Evolutionary conservation across 306 rosid genomes (phyloP).

Genomic region (Inga laurina): DNA sequence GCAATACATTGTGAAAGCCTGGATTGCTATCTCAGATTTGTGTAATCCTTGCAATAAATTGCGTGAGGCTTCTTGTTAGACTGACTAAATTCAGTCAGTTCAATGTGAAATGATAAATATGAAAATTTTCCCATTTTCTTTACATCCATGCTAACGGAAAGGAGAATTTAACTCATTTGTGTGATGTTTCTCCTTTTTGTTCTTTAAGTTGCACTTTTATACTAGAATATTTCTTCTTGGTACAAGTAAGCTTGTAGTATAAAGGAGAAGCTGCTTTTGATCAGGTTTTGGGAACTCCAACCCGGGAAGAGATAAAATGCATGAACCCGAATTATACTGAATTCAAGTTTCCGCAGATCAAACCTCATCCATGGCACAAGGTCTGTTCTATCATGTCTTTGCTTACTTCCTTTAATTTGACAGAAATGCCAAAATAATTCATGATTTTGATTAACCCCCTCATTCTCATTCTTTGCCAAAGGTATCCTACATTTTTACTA

Average conservation of each 20-base stretch:
- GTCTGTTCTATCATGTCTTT: slow-evolving; percentile 44
- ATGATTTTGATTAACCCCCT: slow-evolving; percentile 22
- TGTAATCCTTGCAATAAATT: slow-evolving; percentile 12
- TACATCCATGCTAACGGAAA: slow-evolving; percentile 14
- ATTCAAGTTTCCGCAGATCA: slow-evolving; percentile 97
- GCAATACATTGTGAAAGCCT: slow-evolving; percentile 2
- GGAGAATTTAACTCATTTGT: slow-evolving; percentile 1
- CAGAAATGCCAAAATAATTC: slow-evolving; percentile 19
- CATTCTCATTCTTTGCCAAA: slow-evolving; percentile 17
- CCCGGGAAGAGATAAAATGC: slow-evolving; percentile 99
- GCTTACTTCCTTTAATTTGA: slow-evolving; percentile 16
- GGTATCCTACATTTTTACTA: neutral
- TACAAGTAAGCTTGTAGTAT: slow-evolving; percentile 18
- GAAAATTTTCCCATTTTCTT: slow-evolving; percentile 12
- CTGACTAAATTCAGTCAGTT: neutral
- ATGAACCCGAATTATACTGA: slow-evolving; percentile 99
- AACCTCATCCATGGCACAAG: slow-evolving; percentile 99
- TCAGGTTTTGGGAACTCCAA: slow-evolving; percentile 98
- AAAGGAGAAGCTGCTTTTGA: slow-evolving; percentile 15
- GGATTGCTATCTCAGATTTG: slow-evolving; percentile 24
- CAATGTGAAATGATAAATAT: slow-evolving; percentile 5
- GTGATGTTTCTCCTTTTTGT: slow-evolving; percentile 25
- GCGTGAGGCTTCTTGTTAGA: neutral
- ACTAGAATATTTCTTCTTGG: slow-evolving; percentile 25
- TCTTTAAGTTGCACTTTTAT: neutral